These are phyloP conservation scores for Phytophthora vignae DNA, from an alignment of 352 stramenopile species.

Conservation along the genomic window DNA sequence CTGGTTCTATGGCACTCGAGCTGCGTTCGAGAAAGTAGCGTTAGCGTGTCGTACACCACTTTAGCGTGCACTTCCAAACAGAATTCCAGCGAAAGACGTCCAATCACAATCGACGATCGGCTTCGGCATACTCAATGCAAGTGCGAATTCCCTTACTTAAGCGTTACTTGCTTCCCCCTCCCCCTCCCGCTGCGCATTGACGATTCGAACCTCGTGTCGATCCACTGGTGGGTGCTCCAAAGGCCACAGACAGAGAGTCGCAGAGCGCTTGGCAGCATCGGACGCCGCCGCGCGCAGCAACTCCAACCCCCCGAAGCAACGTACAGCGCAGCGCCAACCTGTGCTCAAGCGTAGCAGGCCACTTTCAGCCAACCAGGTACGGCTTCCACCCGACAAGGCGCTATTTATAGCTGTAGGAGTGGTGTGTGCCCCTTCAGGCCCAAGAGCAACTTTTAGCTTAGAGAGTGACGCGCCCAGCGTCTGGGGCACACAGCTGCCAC, in stretches of 20 bases:
- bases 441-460: conserved; percentile 7
- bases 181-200: conserved; percentile 36
- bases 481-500: conserved; percentile 11
- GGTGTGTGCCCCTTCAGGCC: conserved; percentile 32
- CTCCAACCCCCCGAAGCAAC: conserved; percentile 11
- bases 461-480: neutral
- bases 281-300: conserved; percentile 6
- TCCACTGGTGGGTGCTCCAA: conserved; percentile 49
- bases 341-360: neutral
- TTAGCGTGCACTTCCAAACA: neutral
- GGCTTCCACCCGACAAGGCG: neutral
- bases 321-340: conserved; percentile 9
- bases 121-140: conserved; percentile 14
- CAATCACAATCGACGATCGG: conserved; percentile 21
- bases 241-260: conserved; percentile 55
- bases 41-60: neutral
- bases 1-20: too few species aligned
- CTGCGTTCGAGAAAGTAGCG: neutral
- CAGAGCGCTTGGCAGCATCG: conserved; percentile 20
- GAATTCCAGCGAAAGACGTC: conserved; percentile 11
- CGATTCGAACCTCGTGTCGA: conserved; percentile 48
- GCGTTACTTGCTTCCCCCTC: conserved; percentile 41
- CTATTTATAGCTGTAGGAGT: conserved; percentile 18
- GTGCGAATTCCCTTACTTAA: conserved; percentile 30
- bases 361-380: conserved; percentile 9